Evolutionary conservation across 2,329 filamentous ascomycete genomes (phyloP).

Genomic region (Acrocalymma vagum): DNA sequence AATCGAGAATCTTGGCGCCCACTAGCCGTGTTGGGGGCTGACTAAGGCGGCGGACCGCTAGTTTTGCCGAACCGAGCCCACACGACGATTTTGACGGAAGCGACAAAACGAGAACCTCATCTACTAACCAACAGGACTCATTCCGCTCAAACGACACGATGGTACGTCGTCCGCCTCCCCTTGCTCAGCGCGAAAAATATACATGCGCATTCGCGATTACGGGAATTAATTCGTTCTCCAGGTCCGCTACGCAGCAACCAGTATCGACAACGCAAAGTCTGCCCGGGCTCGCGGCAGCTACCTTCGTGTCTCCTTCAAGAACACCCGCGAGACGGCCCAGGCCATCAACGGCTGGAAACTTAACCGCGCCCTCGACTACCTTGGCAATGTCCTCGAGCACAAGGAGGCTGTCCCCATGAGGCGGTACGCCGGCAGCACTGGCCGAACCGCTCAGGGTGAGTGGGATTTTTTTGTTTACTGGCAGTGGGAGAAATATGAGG

Average conservation of each 20-base stretch:
- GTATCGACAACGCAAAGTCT: constrained; percentile 64
- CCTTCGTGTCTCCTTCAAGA: constrained; percentile 99
- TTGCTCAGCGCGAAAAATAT: constrained; percentile 4
- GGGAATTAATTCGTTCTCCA: constrained; percentile 36
- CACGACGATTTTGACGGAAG: constrained; percentile 36
- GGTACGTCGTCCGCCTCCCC: constrained; percentile 40
- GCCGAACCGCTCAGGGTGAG: constrained; percentile 97
- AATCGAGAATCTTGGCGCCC: constrained; percentile 14
- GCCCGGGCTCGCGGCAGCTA: constrained; percentile 98
- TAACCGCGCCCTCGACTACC: constrained; percentile 92
- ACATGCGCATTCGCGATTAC: constrained; percentile 13
- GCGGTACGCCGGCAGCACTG: constrained; percentile 94
- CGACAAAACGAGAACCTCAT: constrained; percentile 26
- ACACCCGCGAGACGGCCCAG: constrained; percentile 99
- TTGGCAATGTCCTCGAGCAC: constrained; percentile 97
- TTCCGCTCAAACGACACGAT: constrained; percentile 52
- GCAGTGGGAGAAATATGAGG: too few relatives aligned
- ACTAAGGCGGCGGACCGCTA: constrained; percentile 17
- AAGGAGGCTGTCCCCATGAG: constrained; percentile 98
- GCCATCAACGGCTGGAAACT: constrained; percentile 99
- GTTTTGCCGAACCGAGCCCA: constrained; percentile 33
- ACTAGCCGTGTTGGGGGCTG: not conserved
- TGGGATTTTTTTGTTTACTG: too few relatives aligned
- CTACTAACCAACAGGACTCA: constrained; percentile 44
- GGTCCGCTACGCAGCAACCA: constrained; percentile 49